phyloP scores from a whole-genome alignment of 805 yeast species.

The Starmerella powellii region DNA sequence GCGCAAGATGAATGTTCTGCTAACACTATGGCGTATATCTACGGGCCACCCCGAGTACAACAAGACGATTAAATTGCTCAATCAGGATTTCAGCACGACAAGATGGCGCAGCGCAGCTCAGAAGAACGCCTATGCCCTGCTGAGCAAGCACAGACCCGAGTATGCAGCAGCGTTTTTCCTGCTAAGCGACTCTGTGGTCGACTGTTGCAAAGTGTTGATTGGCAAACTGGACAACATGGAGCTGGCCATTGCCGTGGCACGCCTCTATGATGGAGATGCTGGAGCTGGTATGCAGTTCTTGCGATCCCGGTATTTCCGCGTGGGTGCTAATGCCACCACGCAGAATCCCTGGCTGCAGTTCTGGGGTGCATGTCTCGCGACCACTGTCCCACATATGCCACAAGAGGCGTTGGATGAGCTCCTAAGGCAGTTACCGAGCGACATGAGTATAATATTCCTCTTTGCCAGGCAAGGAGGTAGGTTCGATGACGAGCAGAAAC shows the following conservation, averaged over 20 bases:
- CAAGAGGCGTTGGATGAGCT: neutral
- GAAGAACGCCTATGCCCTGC: constrained; percentile 80
- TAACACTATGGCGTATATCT: constrained; percentile 75
- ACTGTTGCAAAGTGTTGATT: constrained; percentile 63
- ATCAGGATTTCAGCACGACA: constrained; percentile 58
- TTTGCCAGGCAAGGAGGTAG: constrained; percentile 5
- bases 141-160: constrained; percentile 74
- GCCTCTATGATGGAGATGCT: constrained; percentile 53
- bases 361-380: constrained; percentile 3
- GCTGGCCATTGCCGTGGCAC: constrained; percentile 69
- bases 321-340: constrained; percentile 7
- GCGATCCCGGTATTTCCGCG: constrained; percentile 13
- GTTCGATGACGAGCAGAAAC: too few relatives aligned
- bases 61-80: constrained; percentile 66
- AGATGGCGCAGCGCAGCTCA: constrained; percentile 83
- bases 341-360: constrained; percentile 4
- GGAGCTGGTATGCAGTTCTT: constrained; percentile 39
- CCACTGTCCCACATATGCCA: too few relatives aligned
- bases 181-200: constrained; percentile 61
- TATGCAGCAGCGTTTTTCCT: constrained; percentile 87
- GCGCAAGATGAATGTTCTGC: constrained; percentile 58
- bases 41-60: constrained; percentile 66
- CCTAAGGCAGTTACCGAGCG: too few relatives aligned
- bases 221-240: constrained; percentile 55
- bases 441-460: neutral